Evolutionary conservation across 1,284 basidiomycete species (phyloP).

Genomic region (Papiliotrema terrestris): DNA sequence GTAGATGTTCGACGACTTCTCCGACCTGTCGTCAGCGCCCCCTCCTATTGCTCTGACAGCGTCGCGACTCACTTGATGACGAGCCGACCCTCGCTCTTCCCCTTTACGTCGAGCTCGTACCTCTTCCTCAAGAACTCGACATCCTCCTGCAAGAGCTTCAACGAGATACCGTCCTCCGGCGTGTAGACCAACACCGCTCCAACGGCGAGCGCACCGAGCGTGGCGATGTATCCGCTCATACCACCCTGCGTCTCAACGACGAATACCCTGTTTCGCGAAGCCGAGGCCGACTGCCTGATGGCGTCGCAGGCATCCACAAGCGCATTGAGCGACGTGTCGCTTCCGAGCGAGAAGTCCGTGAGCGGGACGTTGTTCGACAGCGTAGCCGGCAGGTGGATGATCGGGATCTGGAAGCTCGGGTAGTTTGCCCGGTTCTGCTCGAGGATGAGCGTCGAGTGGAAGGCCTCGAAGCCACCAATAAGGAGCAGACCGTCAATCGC

Average conservation of each 20-base stretch:
- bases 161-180: slow-evolving; percentile 81
- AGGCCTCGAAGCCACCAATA: slow-evolving; percentile 95
- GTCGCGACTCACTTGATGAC: slow-evolving; percentile 67
- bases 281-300: slow-evolving; percentile 95
- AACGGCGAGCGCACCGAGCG: slow-evolving; percentile 89
- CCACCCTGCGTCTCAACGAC: slow-evolving; percentile 98
- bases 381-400: slow-evolving; percentile 89
- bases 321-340: slow-evolving; percentile 93
- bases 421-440: slow-evolving; percentile 78
- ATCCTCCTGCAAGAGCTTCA: slow-evolving; percentile 77
- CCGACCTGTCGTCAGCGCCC: slow-evolving; percentile 59
- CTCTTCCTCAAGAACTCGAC: slow-evolving; percentile 85
- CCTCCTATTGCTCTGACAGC: neutral
- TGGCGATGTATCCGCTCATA: slow-evolving; percentile 90
- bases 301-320: slow-evolving; percentile 97
- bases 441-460: slow-evolving; percentile 71
- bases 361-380: slow-evolving; percentile 97
- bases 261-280: slow-evolving; percentile 91
- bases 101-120: slow-evolving; percentile 80
- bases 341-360: slow-evolving; percentile 92
- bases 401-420: slow-evolving; percentile 87
- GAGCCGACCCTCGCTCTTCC: slow-evolving; percentile 86
- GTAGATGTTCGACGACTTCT: slow-evolving; percentile 82
- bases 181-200: slow-evolving; percentile 93
- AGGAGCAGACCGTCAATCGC: slow-evolving; percentile 77